Evolutionary conservation across 495 filamentous ascomycete species (phyloP), one percentile per base, ranked within the genome.

Genomic region (Talaromyces thailandensis): DNA sequence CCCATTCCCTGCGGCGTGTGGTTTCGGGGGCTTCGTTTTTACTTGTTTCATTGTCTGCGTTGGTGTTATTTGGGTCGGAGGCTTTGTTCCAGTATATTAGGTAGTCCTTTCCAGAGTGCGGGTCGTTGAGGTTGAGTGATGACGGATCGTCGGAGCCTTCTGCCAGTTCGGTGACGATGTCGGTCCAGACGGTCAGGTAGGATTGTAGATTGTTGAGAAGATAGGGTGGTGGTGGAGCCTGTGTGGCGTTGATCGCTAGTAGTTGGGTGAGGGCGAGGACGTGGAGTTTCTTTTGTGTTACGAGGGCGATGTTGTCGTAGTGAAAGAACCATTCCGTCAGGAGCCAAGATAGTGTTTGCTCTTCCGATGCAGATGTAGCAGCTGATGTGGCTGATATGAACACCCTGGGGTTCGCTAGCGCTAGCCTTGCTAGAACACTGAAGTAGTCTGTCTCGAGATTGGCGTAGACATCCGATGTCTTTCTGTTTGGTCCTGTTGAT

Each of bases 301-400:
- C 77, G 70, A 91, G 85, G 45, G 83, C 86, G 71, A 95, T 91
- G 70, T 84, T 87, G 67, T 94, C 90, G 66, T 95, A 90, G 66
- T 93, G 88, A 37, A 75, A 72, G 75, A 97, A 96, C 94, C 94
- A 98, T 71, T 95, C 92, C 0, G 81, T 77, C 45, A 91, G 73
- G 29, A 98, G 78, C 92, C 92, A 96, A 18, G 75, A 70, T 48
- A 87, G 73, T 64, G 80, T 82, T 26, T 81, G 76, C 37, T 86
- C 80, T 56, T 75, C 67, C 2, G 70, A 52, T n/a, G 77, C 67
- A 8, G 67, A 64, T 31, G 74, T 71, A 0, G 77, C 74, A 9
- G 73, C 75, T 8, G 71, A 66, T 60, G 79, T 62, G 18, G 87
- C 82, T 24, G 80, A 82, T 12, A 84, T 71, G 64, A 96, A 86